Conservation (phyloP, 2,329 filamentous ascomycete species). For the Botrytis tulipae region DNA sequence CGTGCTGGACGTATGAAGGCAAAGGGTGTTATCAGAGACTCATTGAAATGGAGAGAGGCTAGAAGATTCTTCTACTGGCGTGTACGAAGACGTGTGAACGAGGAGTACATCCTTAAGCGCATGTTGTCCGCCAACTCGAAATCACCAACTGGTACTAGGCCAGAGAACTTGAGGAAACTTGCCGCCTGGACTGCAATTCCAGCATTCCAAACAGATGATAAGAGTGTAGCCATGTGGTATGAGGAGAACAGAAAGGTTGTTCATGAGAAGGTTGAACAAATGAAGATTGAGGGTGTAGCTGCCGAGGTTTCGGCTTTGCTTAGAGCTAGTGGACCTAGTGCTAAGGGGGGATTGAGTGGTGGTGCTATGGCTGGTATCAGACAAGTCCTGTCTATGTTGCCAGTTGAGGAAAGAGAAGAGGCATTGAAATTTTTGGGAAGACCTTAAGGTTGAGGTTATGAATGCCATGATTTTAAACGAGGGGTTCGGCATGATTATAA, state of each 20-base stretch:
- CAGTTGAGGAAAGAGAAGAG: slow-evolving; percentile 78
- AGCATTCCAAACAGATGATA: slow-evolving; percentile 76
- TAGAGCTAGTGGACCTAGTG: slow-evolving; percentile 51
- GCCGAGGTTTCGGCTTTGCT: slow-evolving; percentile 68
- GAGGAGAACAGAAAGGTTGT: slow-evolving; percentile 88
- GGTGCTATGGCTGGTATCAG: slow-evolving; percentile 60
- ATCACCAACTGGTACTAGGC: slow-evolving; percentile 53
- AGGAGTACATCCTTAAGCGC: slow-evolving; percentile 94
- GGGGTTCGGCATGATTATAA: not conserved
- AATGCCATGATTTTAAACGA: not conserved
- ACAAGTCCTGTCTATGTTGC: slow-evolving; percentile 81
- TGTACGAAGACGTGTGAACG: slow-evolving; percentile 90
- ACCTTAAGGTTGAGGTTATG: slow-evolving; percentile 18
- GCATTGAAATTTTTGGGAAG: slow-evolving; percentile 38
- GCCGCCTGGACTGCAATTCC: slow-evolving; percentile 79
- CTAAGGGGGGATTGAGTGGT: slow-evolving; percentile 67
- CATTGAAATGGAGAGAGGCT: slow-evolving; percentile 81
- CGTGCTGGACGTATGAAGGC: slow-evolving; percentile 97
- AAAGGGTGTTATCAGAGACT: slow-evolving; percentile 86
- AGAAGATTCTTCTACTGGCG: slow-evolving; percentile 99
- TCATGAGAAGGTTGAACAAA: slow-evolving; percentile 75
- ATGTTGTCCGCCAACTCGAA: slow-evolving; percentile 54
- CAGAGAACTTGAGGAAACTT: slow-evolving; percentile 69
- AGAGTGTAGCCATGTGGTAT: slow-evolving; percentile 88
- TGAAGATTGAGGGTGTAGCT: slow-evolving; percentile 74